Evolutionary conservation across 1,284 basidiomycete species (phyloP).

Genomic region (Ustilago sp.): DNA sequence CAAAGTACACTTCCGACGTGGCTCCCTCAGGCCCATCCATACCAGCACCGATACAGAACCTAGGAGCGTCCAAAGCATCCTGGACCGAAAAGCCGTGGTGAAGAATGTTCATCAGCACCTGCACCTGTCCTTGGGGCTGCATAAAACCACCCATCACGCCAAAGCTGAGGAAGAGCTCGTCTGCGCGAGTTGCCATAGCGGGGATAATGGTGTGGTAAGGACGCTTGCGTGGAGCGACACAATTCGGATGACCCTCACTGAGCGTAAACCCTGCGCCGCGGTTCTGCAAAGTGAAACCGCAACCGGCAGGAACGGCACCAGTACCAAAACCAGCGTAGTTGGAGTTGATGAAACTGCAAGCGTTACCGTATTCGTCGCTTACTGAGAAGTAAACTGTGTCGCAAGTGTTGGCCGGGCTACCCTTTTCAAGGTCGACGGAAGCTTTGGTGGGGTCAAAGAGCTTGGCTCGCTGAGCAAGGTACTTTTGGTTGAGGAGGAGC

Average conservation of each 20-base stretch:
- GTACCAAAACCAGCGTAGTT: slow-evolving; percentile 77
- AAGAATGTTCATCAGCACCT: slow-evolving; percentile 90
- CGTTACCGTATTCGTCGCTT: slow-evolving; percentile 81
- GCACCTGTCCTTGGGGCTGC: slow-evolving; percentile 92
- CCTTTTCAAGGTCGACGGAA: slow-evolving; percentile 78
- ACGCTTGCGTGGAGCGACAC: slow-evolving; percentile 76
- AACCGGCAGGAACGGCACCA: slow-evolving; percentile 85
- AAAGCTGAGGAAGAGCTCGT: slow-evolving; percentile 86
- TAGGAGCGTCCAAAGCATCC: slow-evolving; percentile 81
- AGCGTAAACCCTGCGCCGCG: slow-evolving; percentile 87
- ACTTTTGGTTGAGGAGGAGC: slow-evolving; percentile 74
- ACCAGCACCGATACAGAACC: slow-evolving; percentile 93
- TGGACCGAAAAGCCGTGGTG: slow-evolving; percentile 80
- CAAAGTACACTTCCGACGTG: slow-evolving; percentile 86
- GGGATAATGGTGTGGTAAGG: slow-evolving; percentile 98
- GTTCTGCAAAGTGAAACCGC: slow-evolving; percentile 96
- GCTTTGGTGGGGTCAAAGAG: slow-evolving; percentile 80
- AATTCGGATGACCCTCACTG: slow-evolving; percentile 84
- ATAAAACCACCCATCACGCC: slow-evolving; percentile 93
- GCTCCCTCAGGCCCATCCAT: slow-evolving; percentile 77
- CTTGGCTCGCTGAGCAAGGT: slow-evolving; percentile 82
- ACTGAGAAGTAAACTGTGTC: slow-evolving; percentile 94
- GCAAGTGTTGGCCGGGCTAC: slow-evolving; percentile 81
- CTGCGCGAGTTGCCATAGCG: slow-evolving; percentile 82
- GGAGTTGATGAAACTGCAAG: slow-evolving; percentile 93